Evolutionary conservation across 2,329 filamentous ascomycete genomes (phyloP).

Genomic region (Falciphora oryzae): DNA sequence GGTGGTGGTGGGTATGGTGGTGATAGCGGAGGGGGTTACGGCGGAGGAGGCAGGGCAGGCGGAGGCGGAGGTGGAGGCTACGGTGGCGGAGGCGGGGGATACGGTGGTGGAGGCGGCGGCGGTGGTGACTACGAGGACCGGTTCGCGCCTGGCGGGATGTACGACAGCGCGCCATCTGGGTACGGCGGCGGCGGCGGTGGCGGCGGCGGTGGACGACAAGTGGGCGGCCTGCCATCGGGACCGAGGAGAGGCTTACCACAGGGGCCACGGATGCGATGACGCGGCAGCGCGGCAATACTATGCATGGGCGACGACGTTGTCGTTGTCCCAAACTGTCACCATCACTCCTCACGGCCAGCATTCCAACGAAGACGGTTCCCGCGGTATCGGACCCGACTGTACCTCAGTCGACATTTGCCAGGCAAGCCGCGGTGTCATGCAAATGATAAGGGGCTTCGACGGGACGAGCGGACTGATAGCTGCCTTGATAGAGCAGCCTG

Average conservation of each 20-base stretch:
- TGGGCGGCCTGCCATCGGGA: slow-evolving; percentile 30
- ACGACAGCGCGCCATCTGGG: slow-evolving; percentile 26
- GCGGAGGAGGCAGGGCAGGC: too few species aligned
- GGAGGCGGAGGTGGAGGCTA: too few species aligned
- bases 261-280: slow-evolving; percentile 35
- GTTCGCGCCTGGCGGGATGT: slow-evolving; percentile 39
- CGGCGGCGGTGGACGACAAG: slow-evolving; percentile 20
- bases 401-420: too few species aligned
- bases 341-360: too few species aligned
- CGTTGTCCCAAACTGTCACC: too few species aligned
- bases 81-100: neutral
- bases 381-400: too few species aligned
- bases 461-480: neutral
- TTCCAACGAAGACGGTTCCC: too few species aligned
- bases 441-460: neutral
- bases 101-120: slow-evolving; percentile 17
- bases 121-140: slow-evolving; percentile 37
- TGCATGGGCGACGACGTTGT: neutral
- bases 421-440: neutral
- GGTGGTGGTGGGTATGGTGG: too few species aligned
- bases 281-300: neutral
- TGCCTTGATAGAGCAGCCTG: neutral
- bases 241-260: slow-evolving; percentile 33
- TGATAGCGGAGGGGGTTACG: too few species aligned
- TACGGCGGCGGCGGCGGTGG: slow-evolving; percentile 21